Conservation (phyloP, 306 rosid genomes). For the Senna siamea region DNA sequence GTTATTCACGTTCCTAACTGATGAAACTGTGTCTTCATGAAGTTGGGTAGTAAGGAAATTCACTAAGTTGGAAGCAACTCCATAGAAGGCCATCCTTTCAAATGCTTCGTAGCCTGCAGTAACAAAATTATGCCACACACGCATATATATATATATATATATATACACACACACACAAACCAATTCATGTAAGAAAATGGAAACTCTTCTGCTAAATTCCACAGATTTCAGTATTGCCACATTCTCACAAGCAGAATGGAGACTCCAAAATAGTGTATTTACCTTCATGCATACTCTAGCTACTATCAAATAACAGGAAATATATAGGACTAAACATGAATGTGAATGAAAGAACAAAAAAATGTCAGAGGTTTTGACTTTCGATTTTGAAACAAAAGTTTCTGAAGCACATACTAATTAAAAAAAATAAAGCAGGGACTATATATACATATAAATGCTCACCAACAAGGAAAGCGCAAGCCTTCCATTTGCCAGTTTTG, state of each 20-base stretch:
- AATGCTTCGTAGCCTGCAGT: slow-evolving; percentile 91
- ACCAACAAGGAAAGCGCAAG: slow-evolving; percentile 98
- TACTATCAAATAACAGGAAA: background rate
- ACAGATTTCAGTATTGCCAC: background rate
- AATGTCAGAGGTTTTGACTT: too few relatives aligned
- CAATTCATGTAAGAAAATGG: too few relatives aligned
- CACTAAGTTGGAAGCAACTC: slow-evolving; percentile 88
- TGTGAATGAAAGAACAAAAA: background rate
- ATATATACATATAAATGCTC: slow-evolving; percentile 1
- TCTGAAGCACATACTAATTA: slow-evolving; percentile 2
- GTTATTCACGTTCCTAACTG: slow-evolving; percentile 92
- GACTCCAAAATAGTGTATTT: background rate
- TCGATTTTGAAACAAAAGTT: background rate
- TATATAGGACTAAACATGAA: background rate
- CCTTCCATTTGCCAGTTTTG: slow-evolving; percentile 96
- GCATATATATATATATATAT: too few relatives aligned
- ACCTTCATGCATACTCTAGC: too few relatives aligned
- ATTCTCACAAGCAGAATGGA: background rate
- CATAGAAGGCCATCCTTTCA: slow-evolving; percentile 99
- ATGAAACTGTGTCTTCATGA: slow-evolving; percentile 88
- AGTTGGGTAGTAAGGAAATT: slow-evolving; percentile 85
- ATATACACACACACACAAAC: too few relatives aligned
- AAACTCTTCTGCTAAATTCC: background rate
- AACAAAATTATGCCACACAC: background rate
- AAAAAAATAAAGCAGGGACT: background rate